Evolutionary conservation across 306 rosid genomes (phyloP), one percentile per base, ranked within the genome.

Genomic region (Sicyos edulis): DNA sequence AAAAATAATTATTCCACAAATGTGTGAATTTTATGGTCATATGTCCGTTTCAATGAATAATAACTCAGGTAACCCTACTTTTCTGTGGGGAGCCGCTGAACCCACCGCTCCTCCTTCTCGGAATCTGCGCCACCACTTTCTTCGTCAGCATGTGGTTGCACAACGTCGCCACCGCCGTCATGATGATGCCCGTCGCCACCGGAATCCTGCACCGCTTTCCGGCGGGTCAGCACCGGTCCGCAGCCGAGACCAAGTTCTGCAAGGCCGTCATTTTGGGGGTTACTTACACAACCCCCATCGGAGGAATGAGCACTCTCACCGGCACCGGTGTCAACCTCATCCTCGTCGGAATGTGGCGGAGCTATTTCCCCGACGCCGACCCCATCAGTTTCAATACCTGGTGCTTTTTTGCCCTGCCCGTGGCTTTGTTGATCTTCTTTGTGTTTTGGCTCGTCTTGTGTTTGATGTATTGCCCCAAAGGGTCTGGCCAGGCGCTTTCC

Each of bases 121-220:
- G 98, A 37, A 74, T 88, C 6, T 86, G 92, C 12, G 91, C 82
- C 70, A 88, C 91, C 45, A 42, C 96, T 54, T 91, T 89, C 56
- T 92, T 92, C 53, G 86, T 92, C 3, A 88, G 96, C 88, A 89
- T 92, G 98, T 92, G 98, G 98, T 77, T 92, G 81, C 98, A 89
- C 92, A 89, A 92, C 82, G 87, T 84, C 79, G 91, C 98, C 10
- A 77, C 96, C 0, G 88, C 96, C 22, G 86, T 89, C 76, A 79
- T 92, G 85, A 89, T 92, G 98, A 92, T 92, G 96, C 96, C 96
- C 17, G 89, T 92, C 26, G 96, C 98, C 7, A 86, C 88, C 0
- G 98, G 98, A 40, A 79, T 92, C 71, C 74, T 92, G 0, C 91
- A 89, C 21, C 73, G 89, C 2, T 73, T 92, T 15, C 92, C 97